Percentiles rank a stretch among this genome's conserved stretches.
Evolutionary conservation across 805 yeast species (phyloP).

Genomic region (Saccharomycopsis selenospora): DNA sequence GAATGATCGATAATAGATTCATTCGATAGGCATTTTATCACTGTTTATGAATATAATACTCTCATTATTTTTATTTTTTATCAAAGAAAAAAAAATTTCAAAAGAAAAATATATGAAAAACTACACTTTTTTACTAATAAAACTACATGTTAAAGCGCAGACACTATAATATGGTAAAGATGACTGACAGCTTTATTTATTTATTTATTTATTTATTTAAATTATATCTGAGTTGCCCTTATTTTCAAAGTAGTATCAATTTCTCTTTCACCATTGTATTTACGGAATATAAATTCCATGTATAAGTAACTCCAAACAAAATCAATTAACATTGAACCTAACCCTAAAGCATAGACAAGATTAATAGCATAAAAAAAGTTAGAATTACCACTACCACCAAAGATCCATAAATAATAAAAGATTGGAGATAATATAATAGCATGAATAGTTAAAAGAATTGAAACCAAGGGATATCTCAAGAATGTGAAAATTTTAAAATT

Average conservation of each 20-base stretch:
- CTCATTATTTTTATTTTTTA: too few species aligned
- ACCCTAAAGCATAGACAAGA: slow-evolving; percentile 65
- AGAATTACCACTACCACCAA: slow-evolving; percentile 88
- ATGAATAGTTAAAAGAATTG: slow-evolving; percentile 47
- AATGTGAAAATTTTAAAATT: slow-evolving; percentile 34
- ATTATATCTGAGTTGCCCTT: slow-evolving; percentile 45
- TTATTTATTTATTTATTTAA: too few species aligned
- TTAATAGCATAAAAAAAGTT: slow-evolving; percentile 95
- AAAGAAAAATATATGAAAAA: too few species aligned
- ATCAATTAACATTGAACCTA: slow-evolving; percentile 64
- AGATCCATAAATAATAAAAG: slow-evolving; percentile 91
- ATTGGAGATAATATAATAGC: slow-evolving; percentile 71
- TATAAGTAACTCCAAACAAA: slow-evolving; percentile 75
- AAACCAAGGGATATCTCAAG: slow-evolving; percentile 40
- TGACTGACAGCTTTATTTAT: too few species aligned
- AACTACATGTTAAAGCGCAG: too few species aligned
- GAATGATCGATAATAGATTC: too few species aligned
- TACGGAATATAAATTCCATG: slow-evolving; percentile 45
- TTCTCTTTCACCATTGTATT: slow-evolving; percentile 35
- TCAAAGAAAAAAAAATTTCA: too few species aligned
- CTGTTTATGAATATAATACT: too few species aligned
- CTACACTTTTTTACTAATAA: too few species aligned
- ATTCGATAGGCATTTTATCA: too few species aligned
- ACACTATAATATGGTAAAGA: too few species aligned
- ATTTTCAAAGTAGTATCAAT: slow-evolving; percentile 27